A percentile compares a stretch with the other conserved stretches of the same genome.
Evolutionary conservation across 768 basidiomycete genomes (phyloP).

Genomic region (Hortiboletus campestris): DNA sequence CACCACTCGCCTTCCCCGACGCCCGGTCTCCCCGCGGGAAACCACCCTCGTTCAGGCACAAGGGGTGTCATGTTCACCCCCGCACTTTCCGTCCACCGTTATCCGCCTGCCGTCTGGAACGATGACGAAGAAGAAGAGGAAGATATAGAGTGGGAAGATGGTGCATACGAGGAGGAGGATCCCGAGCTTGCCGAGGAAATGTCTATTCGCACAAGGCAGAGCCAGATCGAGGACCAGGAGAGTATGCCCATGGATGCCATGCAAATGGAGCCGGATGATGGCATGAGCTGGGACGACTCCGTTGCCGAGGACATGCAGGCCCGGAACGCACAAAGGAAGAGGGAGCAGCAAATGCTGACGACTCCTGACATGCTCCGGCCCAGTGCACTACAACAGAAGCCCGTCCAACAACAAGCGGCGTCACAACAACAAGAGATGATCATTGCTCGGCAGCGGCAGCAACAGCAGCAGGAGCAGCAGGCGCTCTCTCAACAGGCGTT

Average conservation of each 20-base stretch:
- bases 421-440: constrained; percentile 25
- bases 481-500: constrained; percentile 31
- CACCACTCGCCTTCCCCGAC: constrained; percentile 50
- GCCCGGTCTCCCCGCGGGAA: constrained; percentile 35
- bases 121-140: constrained; percentile 67
- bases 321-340: constrained; percentile 28
- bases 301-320: constrained; percentile 52
- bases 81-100: constrained; percentile 64
- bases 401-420: constrained; percentile 9
- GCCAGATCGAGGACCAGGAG: constrained; percentile 32
- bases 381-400: constrained; percentile 28
- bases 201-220: constrained; percentile 40
- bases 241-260: constrained; percentile 30
- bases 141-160: constrained; percentile 58
- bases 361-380: constrained; percentile 39
- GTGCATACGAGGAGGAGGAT: constrained; percentile 70
- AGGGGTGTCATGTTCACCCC: constrained; percentile 72
- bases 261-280: constrained; percentile 73
- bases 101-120: constrained; percentile 80
- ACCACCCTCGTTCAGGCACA: constrained; percentile 23
- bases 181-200: constrained; percentile 57
- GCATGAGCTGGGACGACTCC: constrained; percentile 84
- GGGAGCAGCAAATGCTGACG: constrained; percentile 17
- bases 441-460: constrained; percentile 35
- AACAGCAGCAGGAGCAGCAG: constrained; percentile 32